Evolutionary conservation across 1,139 yeast species (phyloP).

Genomic region (Candida albicans): DNA sequence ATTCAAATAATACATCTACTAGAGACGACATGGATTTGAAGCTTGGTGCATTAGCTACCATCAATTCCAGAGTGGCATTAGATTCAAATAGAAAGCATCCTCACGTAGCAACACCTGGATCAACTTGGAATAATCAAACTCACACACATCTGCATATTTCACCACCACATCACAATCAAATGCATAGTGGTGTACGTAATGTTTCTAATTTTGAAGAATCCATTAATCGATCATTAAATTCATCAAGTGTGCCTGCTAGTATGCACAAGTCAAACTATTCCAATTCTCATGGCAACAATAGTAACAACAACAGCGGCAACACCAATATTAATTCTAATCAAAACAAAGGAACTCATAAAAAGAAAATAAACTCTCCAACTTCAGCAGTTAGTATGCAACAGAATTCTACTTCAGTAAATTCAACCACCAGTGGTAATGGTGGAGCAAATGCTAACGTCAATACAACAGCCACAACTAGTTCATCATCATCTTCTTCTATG

Average conservation of each 20-base stretch:
- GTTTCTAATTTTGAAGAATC: constrained; percentile 33
- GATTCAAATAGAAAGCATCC: constrained; percentile 51
- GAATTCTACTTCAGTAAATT: constrained; percentile 7
- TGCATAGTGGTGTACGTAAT: constrained; percentile 3
- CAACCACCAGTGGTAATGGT: constrained; percentile 10
- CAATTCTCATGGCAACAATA: constrained; percentile 7
- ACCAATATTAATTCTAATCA: constrained; percentile 2
- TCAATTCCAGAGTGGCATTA: constrained; percentile 58
- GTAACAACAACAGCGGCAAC: constrained; percentile 12
- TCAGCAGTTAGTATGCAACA: constrained; percentile 10
- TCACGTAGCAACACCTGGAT: constrained; percentile 15
- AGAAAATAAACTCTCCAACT: constrained; percentile 12
- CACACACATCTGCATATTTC: constrained; percentile 14
- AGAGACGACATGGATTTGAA: constrained; percentile 42
- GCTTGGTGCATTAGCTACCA: constrained; percentile 63
- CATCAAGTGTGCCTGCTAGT: constrained; percentile 37
- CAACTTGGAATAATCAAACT: constrained; percentile 5
- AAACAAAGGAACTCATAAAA: constrained; percentile 6
- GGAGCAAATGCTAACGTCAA: constrained; percentile 3
- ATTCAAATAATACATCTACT: not conserved
- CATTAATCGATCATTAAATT: constrained; percentile 36
- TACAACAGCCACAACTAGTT: constrained; percentile 13
- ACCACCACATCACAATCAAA: constrained; percentile 15
- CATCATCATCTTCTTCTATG: constrained; percentile 40
- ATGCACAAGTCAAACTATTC: constrained; percentile 5